These are phyloP conservation scores for Umbelopsis sp. DNA, from an alignment of 371 early-diverging fungal genomes.

Conservation along the genomic window DNA sequence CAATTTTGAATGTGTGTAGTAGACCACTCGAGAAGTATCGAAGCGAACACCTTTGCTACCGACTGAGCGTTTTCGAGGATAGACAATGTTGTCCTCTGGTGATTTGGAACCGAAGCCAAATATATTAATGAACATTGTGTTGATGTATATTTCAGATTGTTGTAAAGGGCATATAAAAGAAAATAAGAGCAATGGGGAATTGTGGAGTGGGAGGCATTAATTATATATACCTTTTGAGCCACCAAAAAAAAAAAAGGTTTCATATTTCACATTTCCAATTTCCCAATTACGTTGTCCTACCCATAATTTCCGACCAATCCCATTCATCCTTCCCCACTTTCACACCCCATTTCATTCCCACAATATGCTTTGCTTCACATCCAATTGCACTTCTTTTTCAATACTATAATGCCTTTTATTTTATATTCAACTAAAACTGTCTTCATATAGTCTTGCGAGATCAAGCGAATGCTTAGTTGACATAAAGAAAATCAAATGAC, in stretches of 20 bases:
- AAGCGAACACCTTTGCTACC: conserved; percentile 2
- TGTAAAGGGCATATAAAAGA: neutral
- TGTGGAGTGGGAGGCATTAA: neutral
- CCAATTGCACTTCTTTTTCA: too few species aligned
- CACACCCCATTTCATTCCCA: too few species aligned
- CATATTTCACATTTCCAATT: too few species aligned
- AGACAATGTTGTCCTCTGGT: neutral
- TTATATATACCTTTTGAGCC: neutral
- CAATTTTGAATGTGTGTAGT: conserved; percentile 1
- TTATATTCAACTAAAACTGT: too few species aligned
- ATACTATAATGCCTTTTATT: too few species aligned
- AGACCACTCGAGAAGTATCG: conserved; percentile 7
- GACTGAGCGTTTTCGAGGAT: conserved; percentile 12
- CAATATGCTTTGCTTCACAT: too few species aligned
- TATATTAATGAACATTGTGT: conserved; percentile 12
- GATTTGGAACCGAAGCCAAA: conserved; percentile 7
- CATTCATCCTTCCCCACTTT: too few species aligned
- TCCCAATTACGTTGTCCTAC: too few species aligned
- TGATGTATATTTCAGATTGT: neutral
- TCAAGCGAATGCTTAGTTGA: too few species aligned
- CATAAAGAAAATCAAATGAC: too few species aligned
- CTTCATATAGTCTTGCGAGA: too few species aligned
- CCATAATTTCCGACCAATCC: too few species aligned
- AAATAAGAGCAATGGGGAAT: neutral
- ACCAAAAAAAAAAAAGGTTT: neutral